Evolutionary conservation across 495 filamentous ascomycete species (phyloP), one percentile per base, ranked within the genome.

Genomic region (Aspergillus taichungensis): DNA sequence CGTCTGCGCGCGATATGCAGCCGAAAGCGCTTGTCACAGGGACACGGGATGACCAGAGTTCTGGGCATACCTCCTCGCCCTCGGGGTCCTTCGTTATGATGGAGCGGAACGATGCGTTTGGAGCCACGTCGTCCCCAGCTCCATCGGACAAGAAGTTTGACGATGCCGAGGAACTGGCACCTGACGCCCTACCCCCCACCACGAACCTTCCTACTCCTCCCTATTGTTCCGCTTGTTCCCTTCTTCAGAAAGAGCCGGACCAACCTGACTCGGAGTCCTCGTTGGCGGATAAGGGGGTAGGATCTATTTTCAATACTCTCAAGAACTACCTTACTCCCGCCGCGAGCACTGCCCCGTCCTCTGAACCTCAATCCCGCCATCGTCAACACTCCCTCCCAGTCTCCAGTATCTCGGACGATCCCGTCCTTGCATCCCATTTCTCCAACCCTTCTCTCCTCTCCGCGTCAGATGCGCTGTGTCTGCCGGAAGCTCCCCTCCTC

Each of bases 381-480:
- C 74, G 71, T 74, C 77, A 65, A 53, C 66, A 64, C 47, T 70
- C 66, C 42, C 62, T 75, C 38, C 80, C 86, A 44, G 68, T 85
- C 45, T 81, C 80, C 38, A 79, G 73, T 58, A 67, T 86, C 51
- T 78, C 84, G 50, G 77, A 79, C 49, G 77, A 77, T 53, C 76
- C 73, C 56, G 80, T 88, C 56, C 73, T 79, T 63, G 82, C 84
- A 59, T 72, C 75, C 43, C 79, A 89, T 61, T 75, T 91, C 53
- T 88, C 81, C 52, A 89, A 87, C 47, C 87, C 87, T 38, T 77
- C 73, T 55, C 73, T 73, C 50, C 67, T 68, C 64, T 56, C 63
- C 60, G 56, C 74, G 46, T 68, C 73, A 57, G 78, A 79, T 58
- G 67, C 75, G 47, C 69, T 77, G 37, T 74, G 60, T 66, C 76